Base-by-base conservation (phyloP, 2,329 filamentous ascomycete species). In the Pyrenophora teres region DNA sequence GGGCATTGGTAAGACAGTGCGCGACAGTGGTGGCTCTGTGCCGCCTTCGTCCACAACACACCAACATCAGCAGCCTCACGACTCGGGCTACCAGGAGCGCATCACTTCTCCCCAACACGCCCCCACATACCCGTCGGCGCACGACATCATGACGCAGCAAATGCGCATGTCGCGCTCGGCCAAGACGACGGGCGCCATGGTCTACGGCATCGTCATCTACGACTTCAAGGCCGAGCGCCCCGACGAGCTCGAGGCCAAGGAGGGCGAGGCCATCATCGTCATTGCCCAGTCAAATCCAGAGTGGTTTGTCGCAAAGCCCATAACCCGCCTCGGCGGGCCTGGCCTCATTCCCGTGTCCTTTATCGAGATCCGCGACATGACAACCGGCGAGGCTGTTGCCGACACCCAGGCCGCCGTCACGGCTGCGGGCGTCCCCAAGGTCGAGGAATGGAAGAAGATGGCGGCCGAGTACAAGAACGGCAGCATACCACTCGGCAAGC, bases 371-470 rank as follows among this genome's bases (percentile, higher is more conserved):
- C 84, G 91, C 71, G 94, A 97, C 73, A 96, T 97, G 88, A 85
- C 86, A 4, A 92, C 90, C 0, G 92, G 93, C 43, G 85, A 89
- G 62, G 83, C 92, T 0, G 91, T 97, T 1, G 74, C 83, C 15
- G 91, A 97, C 72, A 86, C 93, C 0, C 81, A 89, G 21, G 92
- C 92, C 25, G 93, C 94, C 1, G 90, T 99, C 49, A 85, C 86
- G 64, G 87, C 87, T 63, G 94, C 94, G 1, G 92, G 93, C 16
- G 92, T 99, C 6, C 94, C 94, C 10, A 88, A 87, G 67, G 94
- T 99, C 3, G 94, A 99, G 71, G 94, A 99, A 68, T 99, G 94
- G 94, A 99, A 99, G 80, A 96, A 95, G 77, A 97, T 97, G 91
- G 92, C 94, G 0, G 93, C 93, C 49, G 93, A 97, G 59, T 99